Percentiles rank a stretch among this genome's conserved stretches.
Conservation (phyloP, 2,329 filamentous ascomycete genomes). For the Hansfordia pulvinata region DNA sequence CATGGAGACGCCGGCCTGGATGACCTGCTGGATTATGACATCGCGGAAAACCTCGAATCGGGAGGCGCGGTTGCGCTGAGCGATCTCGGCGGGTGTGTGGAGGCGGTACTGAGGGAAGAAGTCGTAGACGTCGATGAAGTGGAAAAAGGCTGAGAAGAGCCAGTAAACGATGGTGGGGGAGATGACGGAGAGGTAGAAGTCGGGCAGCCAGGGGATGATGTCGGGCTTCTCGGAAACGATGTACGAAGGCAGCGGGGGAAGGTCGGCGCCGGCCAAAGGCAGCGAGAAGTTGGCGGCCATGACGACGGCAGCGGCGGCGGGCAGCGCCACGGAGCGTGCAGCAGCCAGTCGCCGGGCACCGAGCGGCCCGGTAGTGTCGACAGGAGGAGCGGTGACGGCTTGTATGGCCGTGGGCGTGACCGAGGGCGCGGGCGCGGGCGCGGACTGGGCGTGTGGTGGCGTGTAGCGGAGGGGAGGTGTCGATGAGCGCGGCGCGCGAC, state of each 20-base stretch:
- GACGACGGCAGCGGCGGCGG: slow-evolving; percentile 5
- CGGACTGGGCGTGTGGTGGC: no score
- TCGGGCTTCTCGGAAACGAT: slow-evolving; percentile 55
- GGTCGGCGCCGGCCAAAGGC: no score
- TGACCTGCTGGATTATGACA: slow-evolving; percentile 80
- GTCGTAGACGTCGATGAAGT: slow-evolving; percentile 74
- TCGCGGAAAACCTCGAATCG: slow-evolving; percentile 79
- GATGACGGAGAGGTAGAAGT: slow-evolving; percentile 65
- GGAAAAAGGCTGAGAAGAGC: slow-evolving; percentile 73
- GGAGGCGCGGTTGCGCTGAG: slow-evolving; percentile 74
- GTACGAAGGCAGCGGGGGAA: slow-evolving; percentile 82
- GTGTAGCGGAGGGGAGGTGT: no score
- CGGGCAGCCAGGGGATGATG: slow-evolving; percentile 64
- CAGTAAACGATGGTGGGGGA: slow-evolving; percentile 80
- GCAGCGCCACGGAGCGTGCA: slow-evolving; percentile 1
- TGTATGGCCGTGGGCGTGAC: no score
- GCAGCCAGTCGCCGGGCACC: no score
- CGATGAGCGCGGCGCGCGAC: no score
- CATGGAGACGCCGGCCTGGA: slow-evolving; percentile 65
- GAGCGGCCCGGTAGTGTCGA: no score
- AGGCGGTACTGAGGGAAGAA: slow-evolving; percentile 83
- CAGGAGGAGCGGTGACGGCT: no score
- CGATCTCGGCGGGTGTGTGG: slow-evolving; percentile 85
- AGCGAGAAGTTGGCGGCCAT: slow-evolving; percentile 36
- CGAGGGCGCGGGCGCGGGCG: no score